Evolutionary conservation across 768 basidiomycete species (phyloP).

Genomic region (Termitomyces heimii): DNA sequence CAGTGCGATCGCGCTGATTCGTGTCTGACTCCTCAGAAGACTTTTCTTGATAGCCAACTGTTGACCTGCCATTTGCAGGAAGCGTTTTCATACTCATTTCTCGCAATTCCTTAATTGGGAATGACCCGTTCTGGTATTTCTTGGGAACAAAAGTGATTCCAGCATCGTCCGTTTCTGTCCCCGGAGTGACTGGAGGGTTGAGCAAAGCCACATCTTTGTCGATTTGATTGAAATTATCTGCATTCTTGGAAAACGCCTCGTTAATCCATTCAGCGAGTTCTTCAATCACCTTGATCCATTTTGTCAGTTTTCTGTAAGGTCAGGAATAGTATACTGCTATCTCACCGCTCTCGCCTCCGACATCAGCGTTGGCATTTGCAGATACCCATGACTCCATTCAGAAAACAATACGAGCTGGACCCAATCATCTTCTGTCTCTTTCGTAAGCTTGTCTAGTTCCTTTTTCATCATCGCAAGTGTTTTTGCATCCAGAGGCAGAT

Average conservation of each 20-base stretch:
- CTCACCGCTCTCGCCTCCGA: slow-evolving; percentile 63
- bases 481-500: slow-evolving; percentile 20
- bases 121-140: slow-evolving; percentile 13
- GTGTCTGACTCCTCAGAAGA: slow-evolving; percentile 7
- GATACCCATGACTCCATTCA: slow-evolving; percentile 96
- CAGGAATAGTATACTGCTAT: neutral
- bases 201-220: neutral
- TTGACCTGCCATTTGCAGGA: neutral
- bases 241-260: slow-evolving; percentile 42
- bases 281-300: slow-evolving; percentile 47
- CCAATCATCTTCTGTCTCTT: slow-evolving; percentile 89
- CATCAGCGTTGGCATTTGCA: slow-evolving; percentile 92
- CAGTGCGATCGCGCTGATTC: slow-evolving; percentile 7
- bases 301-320: neutral
- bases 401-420: slow-evolving; percentile 90
- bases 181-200: slow-evolving; percentile 25
- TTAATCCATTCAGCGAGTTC: slow-evolving; percentile 92
- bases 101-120: neutral
- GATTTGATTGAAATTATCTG: slow-evolving; percentile 6
- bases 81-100: slow-evolving; percentile 1
- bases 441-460: slow-evolving; percentile 54
- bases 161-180: slow-evolving; percentile 65
- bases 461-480: slow-evolving; percentile 38
- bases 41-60: neutral
- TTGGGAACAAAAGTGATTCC: slow-evolving; percentile 59